Conservation (phyloP, 371 early-diverging fungal species). For the Thermomucor indicae-seudaticae region DNA sequence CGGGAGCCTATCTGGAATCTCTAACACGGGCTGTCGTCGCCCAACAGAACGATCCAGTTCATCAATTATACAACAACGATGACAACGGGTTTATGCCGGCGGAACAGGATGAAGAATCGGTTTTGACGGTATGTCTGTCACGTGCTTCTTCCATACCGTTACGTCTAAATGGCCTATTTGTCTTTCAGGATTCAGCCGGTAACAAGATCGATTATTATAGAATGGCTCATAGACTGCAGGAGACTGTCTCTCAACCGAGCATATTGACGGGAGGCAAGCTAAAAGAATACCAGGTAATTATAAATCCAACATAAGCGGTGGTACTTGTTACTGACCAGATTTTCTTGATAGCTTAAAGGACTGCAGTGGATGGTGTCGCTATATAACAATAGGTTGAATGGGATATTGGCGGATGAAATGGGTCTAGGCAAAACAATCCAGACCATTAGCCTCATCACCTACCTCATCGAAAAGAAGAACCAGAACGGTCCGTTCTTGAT, state of each 20-base stretch:
- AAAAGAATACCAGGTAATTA: constrained; percentile 88
- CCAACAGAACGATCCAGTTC: constrained; percentile 58
- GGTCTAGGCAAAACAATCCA: constrained; percentile 97
- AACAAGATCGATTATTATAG: constrained; percentile 76
- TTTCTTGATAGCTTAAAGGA: constrained; percentile 69
- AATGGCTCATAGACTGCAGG: constrained; percentile 83
- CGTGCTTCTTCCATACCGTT: too few species aligned
- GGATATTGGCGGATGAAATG: constrained; percentile 99
- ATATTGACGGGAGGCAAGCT: constrained; percentile 87
- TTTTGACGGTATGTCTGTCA: constrained; percentile 20
- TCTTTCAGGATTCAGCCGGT: constrained; percentile 31
- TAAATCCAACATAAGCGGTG: not conserved
- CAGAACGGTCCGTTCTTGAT: constrained; percentile 93
- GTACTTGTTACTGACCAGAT: not conserved
- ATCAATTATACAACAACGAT: constrained; percentile 5
- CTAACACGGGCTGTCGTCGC: constrained; percentile 75
- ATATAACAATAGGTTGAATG: constrained; percentile 94
- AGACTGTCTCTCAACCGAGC: constrained; percentile 73
- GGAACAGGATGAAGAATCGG: constrained; percentile 50
- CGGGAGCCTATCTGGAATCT: constrained; percentile 77
- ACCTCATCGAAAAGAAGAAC: constrained; percentile 87
- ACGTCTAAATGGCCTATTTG: too few species aligned
- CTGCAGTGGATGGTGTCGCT: constrained; percentile 98
- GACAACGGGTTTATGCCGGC: constrained; percentile 40
- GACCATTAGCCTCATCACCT: constrained; percentile 95